Evolutionary conservation across 2,329 filamentous ascomycete species (phyloP).

Genomic region (Coniochaeta prunicola): DNA sequence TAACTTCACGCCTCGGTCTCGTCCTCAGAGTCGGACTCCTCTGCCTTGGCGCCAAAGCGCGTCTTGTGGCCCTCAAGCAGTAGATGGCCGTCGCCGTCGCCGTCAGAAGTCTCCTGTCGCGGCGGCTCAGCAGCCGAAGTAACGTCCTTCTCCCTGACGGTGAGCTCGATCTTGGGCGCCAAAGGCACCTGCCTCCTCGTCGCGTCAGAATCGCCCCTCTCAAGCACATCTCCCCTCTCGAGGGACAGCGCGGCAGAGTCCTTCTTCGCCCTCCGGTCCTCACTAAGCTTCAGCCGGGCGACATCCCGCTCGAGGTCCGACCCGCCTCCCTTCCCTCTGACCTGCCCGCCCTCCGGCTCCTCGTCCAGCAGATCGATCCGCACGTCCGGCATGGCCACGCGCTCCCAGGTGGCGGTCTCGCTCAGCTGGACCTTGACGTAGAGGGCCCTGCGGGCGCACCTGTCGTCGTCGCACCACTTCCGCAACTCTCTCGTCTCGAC

Average conservation of each 20-base stretch:
- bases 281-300: conserved; percentile 35
- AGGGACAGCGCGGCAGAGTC: conserved; percentile 38
- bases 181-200: neutral
- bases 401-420: conserved; percentile 79
- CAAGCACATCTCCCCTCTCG: conserved; percentile 35
- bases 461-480: conserved; percentile 76
- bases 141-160: conserved; percentile 44
- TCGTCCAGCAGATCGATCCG: conserved; percentile 62
- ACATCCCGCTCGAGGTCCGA: conserved; percentile 25
- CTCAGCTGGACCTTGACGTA: conserved; percentile 85
- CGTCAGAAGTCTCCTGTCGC: conserved; percentile 22
- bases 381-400: conserved; percentile 50
- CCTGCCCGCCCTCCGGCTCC: conserved; percentile 21
- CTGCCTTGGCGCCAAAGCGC: neutral
- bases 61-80: conserved; percentile 43
- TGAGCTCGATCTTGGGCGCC: conserved; percentile 30
- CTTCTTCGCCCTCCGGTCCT: conserved; percentile 30
- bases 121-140: conserved; percentile 30
- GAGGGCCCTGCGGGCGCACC: conserved; percentile 71
- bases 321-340: neutral
- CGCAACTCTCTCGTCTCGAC: conserved; percentile 66
- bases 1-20: conserved; percentile 7
- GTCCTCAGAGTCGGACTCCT: conserved; percentile 12
- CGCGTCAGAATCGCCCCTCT: conserved; percentile 6
- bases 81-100: conserved; percentile 28